A percentile compares a stretch with the other conserved stretches of the same genome.
Conservation (phyloP, 202 grass and related monocot genomes). For the Miscanthus sacchariflorus region DNA sequence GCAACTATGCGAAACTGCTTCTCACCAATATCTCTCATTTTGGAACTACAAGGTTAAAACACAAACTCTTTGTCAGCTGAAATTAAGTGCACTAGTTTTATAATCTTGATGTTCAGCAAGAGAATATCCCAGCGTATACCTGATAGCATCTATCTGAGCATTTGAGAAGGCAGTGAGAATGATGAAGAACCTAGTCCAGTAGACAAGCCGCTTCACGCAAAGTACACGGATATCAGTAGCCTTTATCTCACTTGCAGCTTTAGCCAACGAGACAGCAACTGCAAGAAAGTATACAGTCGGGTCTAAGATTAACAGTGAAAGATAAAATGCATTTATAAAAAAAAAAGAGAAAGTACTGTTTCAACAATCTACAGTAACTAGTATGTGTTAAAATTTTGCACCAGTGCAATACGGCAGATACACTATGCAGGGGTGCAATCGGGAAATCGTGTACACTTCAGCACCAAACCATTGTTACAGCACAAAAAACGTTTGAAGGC, state of each 20-base stretch:
- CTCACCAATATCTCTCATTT: constrained; percentile 91
- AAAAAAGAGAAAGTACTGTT: constrained; percentile 8
- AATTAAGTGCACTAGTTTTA: not conserved
- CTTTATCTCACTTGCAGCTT: constrained; percentile 91
- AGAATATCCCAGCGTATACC: constrained; percentile 49
- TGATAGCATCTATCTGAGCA: constrained; percentile 95
- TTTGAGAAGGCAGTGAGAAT: constrained; percentile 98
- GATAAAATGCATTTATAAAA: not conserved
- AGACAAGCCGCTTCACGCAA: constrained; percentile 89
- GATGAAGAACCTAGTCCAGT: constrained; percentile 98
- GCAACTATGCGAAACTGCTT: constrained; percentile 84
- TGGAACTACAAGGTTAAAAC: constrained; percentile 59
- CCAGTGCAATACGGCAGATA: not conserved
- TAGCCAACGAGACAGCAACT: constrained; percentile 89
- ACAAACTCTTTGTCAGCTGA: constrained; percentile 19
- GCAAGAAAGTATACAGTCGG: constrained; percentile 19
- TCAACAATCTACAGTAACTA: not conserved
- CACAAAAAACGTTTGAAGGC: not conserved
- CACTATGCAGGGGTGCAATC: not conserved
- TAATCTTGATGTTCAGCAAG: not conserved
- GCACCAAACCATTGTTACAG: not conserved
- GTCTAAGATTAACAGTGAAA: not conserved
- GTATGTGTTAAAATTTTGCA: not conserved
- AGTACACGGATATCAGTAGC: constrained; percentile 84
- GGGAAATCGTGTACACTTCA: not conserved